Conservation (phyloP, 106 monocot species). For the Iris macrosiphon region DNA sequence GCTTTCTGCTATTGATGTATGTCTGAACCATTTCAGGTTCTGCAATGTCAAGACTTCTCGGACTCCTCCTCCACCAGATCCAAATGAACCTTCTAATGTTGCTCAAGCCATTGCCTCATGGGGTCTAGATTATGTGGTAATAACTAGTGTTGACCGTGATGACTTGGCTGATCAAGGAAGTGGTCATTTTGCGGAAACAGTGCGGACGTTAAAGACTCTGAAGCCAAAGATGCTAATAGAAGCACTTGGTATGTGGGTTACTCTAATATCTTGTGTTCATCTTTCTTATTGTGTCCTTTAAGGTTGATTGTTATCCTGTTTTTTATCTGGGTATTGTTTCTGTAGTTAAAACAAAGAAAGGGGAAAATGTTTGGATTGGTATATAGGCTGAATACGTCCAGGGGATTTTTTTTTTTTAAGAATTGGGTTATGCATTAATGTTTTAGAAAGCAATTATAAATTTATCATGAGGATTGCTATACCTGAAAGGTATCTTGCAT, state of each 20-base stretch:
- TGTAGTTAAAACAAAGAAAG: no score
- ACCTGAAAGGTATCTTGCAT: no score
- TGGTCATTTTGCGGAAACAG: slow-evolving; percentile 75
- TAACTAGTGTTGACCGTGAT: slow-evolving; percentile 88
- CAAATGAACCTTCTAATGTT: slow-evolving; percentile 75
- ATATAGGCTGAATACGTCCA: no score
- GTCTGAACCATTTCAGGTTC: no score
- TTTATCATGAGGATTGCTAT: no score
- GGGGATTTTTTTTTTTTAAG: no score
- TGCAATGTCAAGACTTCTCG: slow-evolving; percentile 88
- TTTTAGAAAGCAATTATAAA: no score
- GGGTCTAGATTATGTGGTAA: slow-evolving; percentile 86
- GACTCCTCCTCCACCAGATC: slow-evolving; percentile 75
- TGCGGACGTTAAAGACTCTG: slow-evolving; percentile 54
- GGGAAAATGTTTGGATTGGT: no score
- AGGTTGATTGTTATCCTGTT: no score
- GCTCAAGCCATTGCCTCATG: slow-evolving; percentile 84
- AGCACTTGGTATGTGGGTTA: slow-evolving; percentile 53
- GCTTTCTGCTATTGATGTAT: no score
- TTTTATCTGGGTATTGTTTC: no score
- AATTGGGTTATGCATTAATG: no score
- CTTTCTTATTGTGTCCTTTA: background rate
- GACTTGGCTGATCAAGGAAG: slow-evolving; percentile 90
- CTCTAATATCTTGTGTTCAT: background rate
- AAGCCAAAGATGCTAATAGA: slow-evolving; percentile 79